A percentile compares a stretch with the other conserved stretches of the same genome.
Evolutionary conservation across 2,329 filamentous ascomycete species (phyloP).

Genomic region (Diatrype stigma): DNA sequence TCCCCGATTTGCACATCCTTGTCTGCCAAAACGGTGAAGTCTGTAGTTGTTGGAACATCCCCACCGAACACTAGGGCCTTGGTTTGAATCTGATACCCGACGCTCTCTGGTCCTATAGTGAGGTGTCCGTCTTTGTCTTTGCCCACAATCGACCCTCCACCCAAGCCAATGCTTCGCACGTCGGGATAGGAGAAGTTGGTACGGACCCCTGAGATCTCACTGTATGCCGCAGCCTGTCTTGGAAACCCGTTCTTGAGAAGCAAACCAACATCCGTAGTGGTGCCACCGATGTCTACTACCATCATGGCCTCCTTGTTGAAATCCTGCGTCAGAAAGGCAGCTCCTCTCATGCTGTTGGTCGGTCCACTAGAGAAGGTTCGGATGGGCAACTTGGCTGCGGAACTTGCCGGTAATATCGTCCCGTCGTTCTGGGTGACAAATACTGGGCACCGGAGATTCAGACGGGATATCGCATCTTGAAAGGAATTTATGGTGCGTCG

Average conservation of each 20-base stretch:
- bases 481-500: conserved; percentile 51
- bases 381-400: conserved; percentile 52
- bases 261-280: conserved; percentile 58
- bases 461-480: conserved; percentile 40
- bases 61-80: conserved; percentile 54
- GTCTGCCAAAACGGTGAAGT: conserved; percentile 36
- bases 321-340: conserved; percentile 49
- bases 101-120: conserved; percentile 53
- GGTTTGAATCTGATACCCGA: conserved; percentile 48
- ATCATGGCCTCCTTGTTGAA: conserved; percentile 34
- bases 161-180: conserved; percentile 53
- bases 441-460: conserved; percentile 46
- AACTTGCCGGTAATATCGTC: conserved; percentile 47
- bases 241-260: conserved; percentile 57
- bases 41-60: conserved; percentile 51
- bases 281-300: conserved; percentile 62
- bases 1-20: conserved; percentile 34
- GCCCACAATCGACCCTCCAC: conserved; percentile 50
- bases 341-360: conserved; percentile 58
- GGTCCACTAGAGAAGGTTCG: conserved; percentile 56
- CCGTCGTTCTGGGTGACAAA: conserved; percentile 61
- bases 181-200: conserved; percentile 55
- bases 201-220: conserved; percentile 55
- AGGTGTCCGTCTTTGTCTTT: conserved; percentile 28
- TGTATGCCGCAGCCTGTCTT: conserved; percentile 55